Base-by-base conservation (phyloP, 148 eudicot species). In the Rhododendron henanense region DNA sequence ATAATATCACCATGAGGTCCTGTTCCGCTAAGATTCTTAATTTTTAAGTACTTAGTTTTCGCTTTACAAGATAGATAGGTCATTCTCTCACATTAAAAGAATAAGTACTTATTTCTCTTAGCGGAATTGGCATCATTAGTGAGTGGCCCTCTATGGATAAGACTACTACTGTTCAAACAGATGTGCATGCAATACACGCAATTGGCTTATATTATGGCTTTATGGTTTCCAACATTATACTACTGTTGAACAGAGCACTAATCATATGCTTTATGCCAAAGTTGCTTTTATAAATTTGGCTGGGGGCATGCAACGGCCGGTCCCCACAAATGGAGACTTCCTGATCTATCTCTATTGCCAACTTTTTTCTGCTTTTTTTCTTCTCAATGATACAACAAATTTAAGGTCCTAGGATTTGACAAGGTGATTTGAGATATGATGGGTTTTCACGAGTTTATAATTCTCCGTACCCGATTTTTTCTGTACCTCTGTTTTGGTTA, bases 51-150 rank as follows among this genome's bases (percentile, higher is more conserved):
- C 7, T 41, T 41, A 41, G 0, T 41, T 41, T 41, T 41, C 45
- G 8, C 0, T 41, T 5, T 41, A 0, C 45, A 0, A 41, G 8
- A 41, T 41, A 39, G 0, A 0, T 39, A 41, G 0, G 6, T 6
- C 45, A 41, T 41, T 41, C 7, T 41, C 7, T 41, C 45, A 5
- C 8, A 6, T 6, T 0, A 0, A 41, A 41, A 41, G 44, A 41
- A 41, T 6, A 41, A 41, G 1, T 6, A 6, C 45, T 41, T 41
- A 41, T 6, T 41, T 41, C 0, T 5, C 1, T 6, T 41, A 6
- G 0, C 6, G 8, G 0, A 41, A 47, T 2, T 0, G 50, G 0
- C 50, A 59, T 59, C 0, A 10, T 67, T 67, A 25, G 2, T 1
- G 5, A 21, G 25, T 59, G 65, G 65, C 10, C 65, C 25, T 59